Evolutionary conservation across 2,329 filamentous ascomycete species (phyloP).

Genomic region (Thielaviopsis cerberus): DNA sequence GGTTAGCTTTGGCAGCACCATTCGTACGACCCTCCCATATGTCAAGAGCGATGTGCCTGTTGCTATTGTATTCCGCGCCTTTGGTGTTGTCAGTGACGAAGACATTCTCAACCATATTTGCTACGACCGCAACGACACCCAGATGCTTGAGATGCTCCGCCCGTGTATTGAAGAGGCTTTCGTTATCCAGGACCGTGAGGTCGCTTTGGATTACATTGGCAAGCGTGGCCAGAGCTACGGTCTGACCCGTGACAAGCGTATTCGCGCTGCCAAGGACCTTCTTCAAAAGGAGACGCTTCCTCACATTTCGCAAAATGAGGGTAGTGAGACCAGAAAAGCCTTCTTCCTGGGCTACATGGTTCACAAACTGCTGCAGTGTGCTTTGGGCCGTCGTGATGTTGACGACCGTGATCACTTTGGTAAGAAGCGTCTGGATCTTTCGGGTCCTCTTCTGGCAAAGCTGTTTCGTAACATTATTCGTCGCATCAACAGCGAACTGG

Average conservation of each 20-base stretch:
- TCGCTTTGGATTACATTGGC: constrained; percentile 86
- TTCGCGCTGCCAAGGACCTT: constrained; percentile 81
- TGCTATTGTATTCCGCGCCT: constrained; percentile 82
- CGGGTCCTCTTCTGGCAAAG: constrained; percentile 85
- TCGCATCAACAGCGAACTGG: constrained; percentile 77
- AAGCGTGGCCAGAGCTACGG: constrained; percentile 61
- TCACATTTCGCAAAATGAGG: constrained; percentile 88
- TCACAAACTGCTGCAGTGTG: constrained; percentile 82
- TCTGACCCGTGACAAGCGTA: constrained; percentile 67
- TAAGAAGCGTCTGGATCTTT: constrained; percentile 92
- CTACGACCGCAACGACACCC: constrained; percentile 83
- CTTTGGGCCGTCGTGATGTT: constrained; percentile 76
- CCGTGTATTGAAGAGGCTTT: constrained; percentile 95
- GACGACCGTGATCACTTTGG: constrained; percentile 98
- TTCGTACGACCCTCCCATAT: constrained; percentile 80
- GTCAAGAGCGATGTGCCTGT: constrained; percentile 88
- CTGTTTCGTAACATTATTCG: constrained; percentile 85
- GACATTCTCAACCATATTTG: constrained; percentile 97
- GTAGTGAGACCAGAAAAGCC: constrained; percentile 86
- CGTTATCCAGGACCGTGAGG: constrained; percentile 85
- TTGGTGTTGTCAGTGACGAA: constrained; percentile 91
- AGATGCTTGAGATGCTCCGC: constrained; percentile 94
- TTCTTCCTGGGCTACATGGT: constrained; percentile 99
- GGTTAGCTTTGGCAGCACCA: constrained; percentile 67
- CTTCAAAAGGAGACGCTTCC: constrained; percentile 93